Evolutionary conservation across 768 basidiomycete genomes (phyloP).

Genomic region (Chiua virens): DNA sequence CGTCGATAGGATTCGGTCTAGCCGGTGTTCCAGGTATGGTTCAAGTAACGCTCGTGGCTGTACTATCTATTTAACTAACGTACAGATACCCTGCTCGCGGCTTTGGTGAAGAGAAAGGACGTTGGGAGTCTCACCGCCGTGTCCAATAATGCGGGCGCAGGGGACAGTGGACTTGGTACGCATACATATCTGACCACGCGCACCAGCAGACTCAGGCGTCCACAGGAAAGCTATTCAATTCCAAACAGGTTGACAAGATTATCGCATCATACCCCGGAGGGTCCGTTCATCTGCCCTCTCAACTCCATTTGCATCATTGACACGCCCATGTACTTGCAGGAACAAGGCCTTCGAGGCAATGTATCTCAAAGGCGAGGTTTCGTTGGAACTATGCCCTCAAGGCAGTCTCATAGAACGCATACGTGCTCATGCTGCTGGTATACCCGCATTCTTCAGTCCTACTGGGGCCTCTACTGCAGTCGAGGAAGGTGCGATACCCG

Average conservation of each 20-base stretch:
- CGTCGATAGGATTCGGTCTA: slow-evolving; percentile 73
- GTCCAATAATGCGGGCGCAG: slow-evolving; percentile 84
- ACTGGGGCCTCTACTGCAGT: slow-evolving; percentile 86
- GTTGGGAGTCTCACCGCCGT: slow-evolving; percentile 78
- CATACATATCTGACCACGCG: not conserved
- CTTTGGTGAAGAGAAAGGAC: slow-evolving; percentile 71
- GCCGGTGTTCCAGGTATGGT: slow-evolving; percentile 80
- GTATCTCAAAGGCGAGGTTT: slow-evolving; percentile 79
- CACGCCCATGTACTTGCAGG: slow-evolving; percentile 36
- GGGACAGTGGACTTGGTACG: slow-evolving; percentile 68
- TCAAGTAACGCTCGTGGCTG: not conserved
- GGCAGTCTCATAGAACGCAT: slow-evolving; percentile 88
- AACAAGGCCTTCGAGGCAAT: slow-evolving; percentile 84
- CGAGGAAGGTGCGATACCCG: slow-evolving; percentile 75
- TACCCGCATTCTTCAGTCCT: slow-evolving; percentile 92
- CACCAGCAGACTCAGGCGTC: not conserved
- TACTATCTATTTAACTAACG: not conserved
- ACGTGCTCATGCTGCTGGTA: slow-evolving; percentile 86
- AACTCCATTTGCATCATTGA: not conserved
- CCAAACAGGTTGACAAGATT: slow-evolving; percentile 77
- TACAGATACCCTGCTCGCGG: slow-evolving; percentile 78
- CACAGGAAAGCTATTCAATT: slow-evolving; percentile 70
- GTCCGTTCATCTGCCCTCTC: slow-evolving; percentile 35
- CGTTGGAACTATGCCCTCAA: slow-evolving; percentile 88
- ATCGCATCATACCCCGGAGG: slow-evolving; percentile 90